Percentiles rank a stretch among this genome's conserved stretches.
These are phyloP conservation scores for Botryosphaeria dothidea DNA, from an alignment of 2,329 filamentous ascomycete genomes.

Conservation along the genomic window DNA sequence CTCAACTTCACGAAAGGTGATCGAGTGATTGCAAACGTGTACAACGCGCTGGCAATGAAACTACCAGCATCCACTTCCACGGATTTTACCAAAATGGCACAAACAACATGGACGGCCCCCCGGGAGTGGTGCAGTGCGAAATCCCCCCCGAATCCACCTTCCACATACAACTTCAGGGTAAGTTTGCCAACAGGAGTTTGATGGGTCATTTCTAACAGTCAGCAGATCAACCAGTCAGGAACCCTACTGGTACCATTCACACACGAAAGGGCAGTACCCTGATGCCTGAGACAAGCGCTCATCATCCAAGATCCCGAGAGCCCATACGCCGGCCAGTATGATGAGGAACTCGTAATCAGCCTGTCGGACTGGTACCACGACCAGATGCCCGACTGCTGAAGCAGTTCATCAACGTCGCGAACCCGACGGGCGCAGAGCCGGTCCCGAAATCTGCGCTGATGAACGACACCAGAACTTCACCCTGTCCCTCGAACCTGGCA, in stretches of 20 bases:
- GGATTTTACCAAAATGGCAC: slow-evolving; percentile 79
- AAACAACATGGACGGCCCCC: slow-evolving; percentile 72
- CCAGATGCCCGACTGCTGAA: slow-evolving; percentile 46
- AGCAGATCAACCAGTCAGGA: slow-evolving; percentile 51
- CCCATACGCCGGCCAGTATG: slow-evolving; percentile 54
- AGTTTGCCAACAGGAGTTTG: no score
- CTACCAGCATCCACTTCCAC: slow-evolving; percentile 73
- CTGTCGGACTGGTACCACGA: slow-evolving; percentile 78
- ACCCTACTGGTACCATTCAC: slow-evolving; percentile 70
- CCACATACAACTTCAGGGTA: slow-evolving; percentile 68
- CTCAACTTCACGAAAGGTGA: slow-evolving; percentile 76
- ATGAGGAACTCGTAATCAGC: slow-evolving; percentile 64
- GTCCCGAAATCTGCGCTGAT: slow-evolving; percentile 66
- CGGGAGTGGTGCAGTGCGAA: slow-evolving; percentile 58
- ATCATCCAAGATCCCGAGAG: slow-evolving; percentile 62
- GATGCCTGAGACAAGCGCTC: slow-evolving; percentile 68
- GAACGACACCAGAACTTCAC: slow-evolving; percentile 59
- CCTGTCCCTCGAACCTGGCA: slow-evolving; percentile 49
- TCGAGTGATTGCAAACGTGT: slow-evolving; percentile 66
- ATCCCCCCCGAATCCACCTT: slow-evolving; percentile 65
- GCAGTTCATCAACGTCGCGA: slow-evolving; percentile 50
- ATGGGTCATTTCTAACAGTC: neutral
- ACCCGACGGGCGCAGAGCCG: slow-evolving; percentile 63
- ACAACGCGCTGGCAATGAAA: slow-evolving; percentile 67
- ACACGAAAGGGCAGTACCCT: slow-evolving; percentile 62